Percentiles rank a stretch among this genome's conserved stretches.
phyloP scores from a whole-genome alignment of 345 rosid species.

The Dipteronia sinensis region DNA sequence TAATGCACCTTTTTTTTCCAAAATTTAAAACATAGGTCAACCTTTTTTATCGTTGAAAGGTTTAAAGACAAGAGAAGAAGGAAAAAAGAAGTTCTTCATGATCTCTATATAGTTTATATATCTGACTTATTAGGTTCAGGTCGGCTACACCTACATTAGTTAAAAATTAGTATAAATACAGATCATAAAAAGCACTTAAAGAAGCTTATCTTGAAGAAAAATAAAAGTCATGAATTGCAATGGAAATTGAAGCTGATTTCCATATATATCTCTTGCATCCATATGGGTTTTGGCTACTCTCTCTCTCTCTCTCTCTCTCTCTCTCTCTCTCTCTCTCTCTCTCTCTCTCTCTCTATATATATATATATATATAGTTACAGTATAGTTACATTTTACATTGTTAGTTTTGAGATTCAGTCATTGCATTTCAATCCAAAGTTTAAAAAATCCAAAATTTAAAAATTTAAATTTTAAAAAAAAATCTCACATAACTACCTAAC shows the following conservation, averaged over 20 bases:
- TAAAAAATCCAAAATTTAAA: too few relatives aligned
- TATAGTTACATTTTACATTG: too few relatives aligned
- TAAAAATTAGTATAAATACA: background rate
- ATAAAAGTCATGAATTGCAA: background rate
- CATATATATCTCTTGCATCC: background rate
- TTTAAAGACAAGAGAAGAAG: background rate
- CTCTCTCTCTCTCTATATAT: too few relatives aligned
- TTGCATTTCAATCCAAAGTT: too few relatives aligned
- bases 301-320: too few relatives aligned
- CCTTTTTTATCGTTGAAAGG: background rate
- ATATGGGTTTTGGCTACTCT: too few relatives aligned
- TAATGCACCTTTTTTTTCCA: background rate
- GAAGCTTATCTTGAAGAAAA: background rate
- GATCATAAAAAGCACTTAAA: constrained; percentile 9
- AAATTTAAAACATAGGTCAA: background rate
- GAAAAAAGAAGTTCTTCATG: background rate
- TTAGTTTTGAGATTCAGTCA: too few relatives aligned
- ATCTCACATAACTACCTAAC: too few relatives aligned
- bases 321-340: too few relatives aligned
- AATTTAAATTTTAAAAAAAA: too few relatives aligned
- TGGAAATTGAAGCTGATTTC: background rate
- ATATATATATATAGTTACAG: too few relatives aligned
- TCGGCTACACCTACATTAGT: background rate
- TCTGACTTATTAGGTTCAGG: background rate
- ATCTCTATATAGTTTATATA: background rate